A percentile compares a stretch with the other conserved stretches of the same genome.
Conservation (phyloP, 108 stramenopile species). For the Cyclotella atomus region DNA sequence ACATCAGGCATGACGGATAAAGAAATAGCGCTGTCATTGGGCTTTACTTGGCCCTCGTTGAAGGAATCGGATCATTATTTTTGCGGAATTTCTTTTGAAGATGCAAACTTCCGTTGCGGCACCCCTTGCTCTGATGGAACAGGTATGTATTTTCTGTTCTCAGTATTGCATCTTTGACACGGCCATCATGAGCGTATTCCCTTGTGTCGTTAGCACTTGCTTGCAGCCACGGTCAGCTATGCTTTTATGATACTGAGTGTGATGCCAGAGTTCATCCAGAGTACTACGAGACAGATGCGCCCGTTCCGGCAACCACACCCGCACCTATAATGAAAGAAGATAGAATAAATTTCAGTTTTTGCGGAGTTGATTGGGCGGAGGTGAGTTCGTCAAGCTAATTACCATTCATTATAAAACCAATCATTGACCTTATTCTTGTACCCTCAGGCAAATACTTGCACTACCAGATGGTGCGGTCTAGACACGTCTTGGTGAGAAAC, state of each 20-base stretch:
- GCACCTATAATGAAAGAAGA: constrained; percentile 3
- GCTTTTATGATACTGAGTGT: constrained; percentile 25
- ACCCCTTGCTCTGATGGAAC: constrained; percentile 27
- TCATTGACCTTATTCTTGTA: too few relatives aligned
- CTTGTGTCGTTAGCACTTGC: too few relatives aligned
- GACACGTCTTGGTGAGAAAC: neutral
- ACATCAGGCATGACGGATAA: constrained; percentile 17
- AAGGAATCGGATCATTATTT: constrained; percentile 36
- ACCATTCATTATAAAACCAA: too few relatives aligned
- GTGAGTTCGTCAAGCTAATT: too few relatives aligned
- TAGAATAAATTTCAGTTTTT: constrained; percentile 12
- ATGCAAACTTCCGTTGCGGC: constrained; percentile 1
- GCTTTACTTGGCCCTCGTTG: constrained; percentile 29
- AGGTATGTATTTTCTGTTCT: too few relatives aligned
- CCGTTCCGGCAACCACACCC: neutral
- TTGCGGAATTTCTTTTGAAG: constrained; percentile 14
- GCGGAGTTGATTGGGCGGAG: constrained; percentile 24
- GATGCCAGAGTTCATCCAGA: constrained; percentile 29
- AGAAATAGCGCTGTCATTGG: constrained; percentile 17
- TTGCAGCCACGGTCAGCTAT: constrained; percentile 15
- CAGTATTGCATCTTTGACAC: too few relatives aligned
- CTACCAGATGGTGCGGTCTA: constrained; percentile 23
- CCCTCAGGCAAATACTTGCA: constrained; percentile 30
- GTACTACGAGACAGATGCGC: constrained; percentile 17
- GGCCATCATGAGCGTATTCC: too few relatives aligned